Conservation (phyloP, 352 stramenopile genomes). For the Phytophthora crassamura region DNA sequence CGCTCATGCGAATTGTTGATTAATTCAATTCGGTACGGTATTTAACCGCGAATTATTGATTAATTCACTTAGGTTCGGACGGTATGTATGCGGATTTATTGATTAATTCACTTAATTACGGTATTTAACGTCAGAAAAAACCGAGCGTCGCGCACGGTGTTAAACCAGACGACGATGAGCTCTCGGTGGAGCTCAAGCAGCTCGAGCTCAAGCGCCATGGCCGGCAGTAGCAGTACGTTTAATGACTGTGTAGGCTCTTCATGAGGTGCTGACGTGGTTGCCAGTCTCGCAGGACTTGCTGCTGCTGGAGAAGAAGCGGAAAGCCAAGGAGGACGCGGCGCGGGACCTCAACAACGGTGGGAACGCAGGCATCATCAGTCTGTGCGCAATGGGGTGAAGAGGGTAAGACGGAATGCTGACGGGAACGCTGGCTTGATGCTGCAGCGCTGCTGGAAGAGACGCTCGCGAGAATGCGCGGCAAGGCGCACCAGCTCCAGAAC, state of each 20-base stretch:
- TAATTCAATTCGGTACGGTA: too few species aligned
- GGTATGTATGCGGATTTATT: too few species aligned
- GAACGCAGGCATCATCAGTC: conserved; percentile 6
- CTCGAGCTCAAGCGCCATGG: conserved; percentile 1
- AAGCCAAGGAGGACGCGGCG: conserved; percentile 51
- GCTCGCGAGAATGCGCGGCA: conserved; percentile 55
- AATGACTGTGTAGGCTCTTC: not conserved
- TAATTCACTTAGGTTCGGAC: too few species aligned
- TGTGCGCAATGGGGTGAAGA: conserved; percentile 3
- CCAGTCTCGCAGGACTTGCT: conserved; percentile 49
- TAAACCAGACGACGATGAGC: not conserved
- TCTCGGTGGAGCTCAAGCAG: conserved; percentile 14
- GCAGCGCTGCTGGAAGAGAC: conserved; percentile 65
- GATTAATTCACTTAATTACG: too few species aligned
- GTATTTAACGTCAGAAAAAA: too few species aligned
- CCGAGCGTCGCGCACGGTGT: too few species aligned
- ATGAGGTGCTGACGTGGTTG: not conserved
- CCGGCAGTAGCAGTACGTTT: conserved; percentile 18
- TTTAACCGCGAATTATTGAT: too few species aligned
- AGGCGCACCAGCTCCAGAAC: conserved; percentile 62
- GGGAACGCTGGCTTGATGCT: not conserved
- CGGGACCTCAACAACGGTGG: conserved; percentile 54
- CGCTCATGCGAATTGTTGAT: too few species aligned
- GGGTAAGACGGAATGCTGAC: too few species aligned
- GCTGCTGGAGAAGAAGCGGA: conserved; percentile 62